Conservation (phyloP, 805 yeast species). For the Wickerhamiella cacticola region DNA sequence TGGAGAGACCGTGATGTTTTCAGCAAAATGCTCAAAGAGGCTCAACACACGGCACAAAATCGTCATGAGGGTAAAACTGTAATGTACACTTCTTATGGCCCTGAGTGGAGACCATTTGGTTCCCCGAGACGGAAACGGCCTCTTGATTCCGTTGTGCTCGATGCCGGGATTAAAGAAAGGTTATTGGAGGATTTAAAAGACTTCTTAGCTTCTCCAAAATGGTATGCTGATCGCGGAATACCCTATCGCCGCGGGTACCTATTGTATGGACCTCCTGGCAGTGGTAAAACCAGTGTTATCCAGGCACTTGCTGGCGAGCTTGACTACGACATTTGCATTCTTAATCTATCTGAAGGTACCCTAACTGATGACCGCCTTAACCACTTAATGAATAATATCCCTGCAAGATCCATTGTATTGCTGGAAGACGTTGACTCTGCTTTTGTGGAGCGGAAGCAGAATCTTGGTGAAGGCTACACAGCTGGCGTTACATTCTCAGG, state of each 20-base stretch:
- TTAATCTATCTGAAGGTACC: constrained; percentile 81
- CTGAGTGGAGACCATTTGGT: constrained; percentile 98
- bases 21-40: constrained; percentile 62
- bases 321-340: constrained; percentile 87
- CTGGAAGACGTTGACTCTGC: constrained; percentile 96
- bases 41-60: constrained; percentile 68
- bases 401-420: constrained; percentile 71
- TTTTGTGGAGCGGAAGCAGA: constrained; percentile 59
- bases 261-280: constrained; percentile 94
- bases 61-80: constrained; percentile 90
- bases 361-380: constrained; percentile 89
- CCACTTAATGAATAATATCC: constrained; percentile 92
- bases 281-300: constrained; percentile 90
- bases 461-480: constrained; percentile 61
- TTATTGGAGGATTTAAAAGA: constrained; percentile 66
- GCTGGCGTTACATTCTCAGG: constrained; percentile 96
- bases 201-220: constrained; percentile 64
- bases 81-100: constrained; percentile 88
- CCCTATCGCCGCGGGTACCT: constrained; percentile 94
- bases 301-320: constrained; percentile 95
- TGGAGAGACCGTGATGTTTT: constrained; percentile 69
- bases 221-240: constrained; percentile 95
- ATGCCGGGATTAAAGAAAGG: constrained; percentile 53
- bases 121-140: constrained; percentile 81
- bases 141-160: constrained; percentile 76